Conservation (phyloP, 208 protist species). For the Leishmania tropica region DNA sequence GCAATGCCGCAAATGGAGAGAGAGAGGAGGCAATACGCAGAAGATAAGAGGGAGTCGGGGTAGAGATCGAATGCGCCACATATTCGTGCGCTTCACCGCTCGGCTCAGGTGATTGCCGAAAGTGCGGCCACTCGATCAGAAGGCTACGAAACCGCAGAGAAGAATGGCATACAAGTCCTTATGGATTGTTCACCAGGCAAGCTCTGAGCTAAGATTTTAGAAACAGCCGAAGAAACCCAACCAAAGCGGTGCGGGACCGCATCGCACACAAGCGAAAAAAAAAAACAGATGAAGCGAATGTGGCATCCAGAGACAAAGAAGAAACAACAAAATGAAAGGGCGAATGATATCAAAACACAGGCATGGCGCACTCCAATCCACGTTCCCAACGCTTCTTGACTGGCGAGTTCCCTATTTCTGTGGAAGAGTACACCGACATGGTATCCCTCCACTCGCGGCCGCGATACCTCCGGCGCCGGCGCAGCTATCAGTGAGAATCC, state of each 20-base stretch:
- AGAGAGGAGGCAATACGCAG: not conserved
- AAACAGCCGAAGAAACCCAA: not conserved
- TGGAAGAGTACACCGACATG: not conserved
- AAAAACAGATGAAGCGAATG: not conserved
- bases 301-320: not conserved
- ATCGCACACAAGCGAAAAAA: not conserved
- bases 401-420: not conserved
- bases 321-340: not conserved
- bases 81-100: not conserved
- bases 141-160: not conserved
- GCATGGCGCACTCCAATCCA: not conserved
- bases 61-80: not conserved
- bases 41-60: not conserved
- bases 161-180: not conserved
- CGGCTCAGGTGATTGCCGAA: not conserved
- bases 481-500: not conserved
- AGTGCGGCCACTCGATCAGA: too few species aligned
- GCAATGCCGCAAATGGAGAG: not conserved
- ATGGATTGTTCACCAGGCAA: not conserved
- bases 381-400: not conserved
- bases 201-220: too few species aligned
- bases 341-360: not conserved
- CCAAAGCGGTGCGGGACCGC: not conserved
- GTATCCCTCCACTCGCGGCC: not conserved
- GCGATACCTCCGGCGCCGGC: not conserved